Conservation (phyloP, 192 early-diverging fungal species). For the Coemansia sp. region DNA sequence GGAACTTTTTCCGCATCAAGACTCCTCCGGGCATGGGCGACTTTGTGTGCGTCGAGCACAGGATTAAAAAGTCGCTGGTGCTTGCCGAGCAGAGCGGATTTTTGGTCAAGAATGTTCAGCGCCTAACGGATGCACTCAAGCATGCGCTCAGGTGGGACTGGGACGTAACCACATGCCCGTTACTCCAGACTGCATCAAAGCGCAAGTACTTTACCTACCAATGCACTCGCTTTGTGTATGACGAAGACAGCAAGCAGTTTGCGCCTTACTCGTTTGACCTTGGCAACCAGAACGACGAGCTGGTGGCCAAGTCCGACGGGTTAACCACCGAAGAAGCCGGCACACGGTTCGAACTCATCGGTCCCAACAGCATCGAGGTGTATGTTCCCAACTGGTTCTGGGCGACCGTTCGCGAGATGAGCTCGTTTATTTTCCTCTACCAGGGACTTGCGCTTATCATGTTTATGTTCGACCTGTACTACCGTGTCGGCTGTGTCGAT, state of each 20-base stretch:
- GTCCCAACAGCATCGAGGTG: slow-evolving; percentile 70
- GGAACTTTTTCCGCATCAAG: slow-evolving; percentile 57
- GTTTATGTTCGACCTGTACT: slow-evolving; percentile 58
- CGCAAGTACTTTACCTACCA: slow-evolving; percentile 66
- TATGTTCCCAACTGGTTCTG: slow-evolving; percentile 56
- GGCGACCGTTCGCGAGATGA: slow-evolving; percentile 60
- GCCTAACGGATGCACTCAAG: slow-evolving; percentile 14
- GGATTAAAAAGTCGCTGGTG: slow-evolving; percentile 29
- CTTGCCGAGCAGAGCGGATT: slow-evolving; percentile 25
- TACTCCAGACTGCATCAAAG: slow-evolving; percentile 52
- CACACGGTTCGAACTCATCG: slow-evolving; percentile 58
- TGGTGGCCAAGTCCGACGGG: slow-evolving; percentile 43
- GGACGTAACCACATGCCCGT: slow-evolving; percentile 36
- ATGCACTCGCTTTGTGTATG: slow-evolving; percentile 72
- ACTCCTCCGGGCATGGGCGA: slow-evolving; percentile 32
- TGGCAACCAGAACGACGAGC: slow-evolving; percentile 52
- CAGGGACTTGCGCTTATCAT: slow-evolving; percentile 56
- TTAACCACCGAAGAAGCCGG: slow-evolving; percentile 55
- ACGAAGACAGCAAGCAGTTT: slow-evolving; percentile 55
- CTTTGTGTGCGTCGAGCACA: slow-evolving; percentile 53
- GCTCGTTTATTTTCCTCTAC: slow-evolving; percentile 58
- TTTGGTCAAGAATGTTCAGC: slow-evolving; percentile 23
- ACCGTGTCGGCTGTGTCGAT: slow-evolving; percentile 56
- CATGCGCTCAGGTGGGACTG: slow-evolving; percentile 39
- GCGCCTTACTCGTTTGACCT: slow-evolving; percentile 58